Conservation (phyloP, 1,139 yeast species). For the Debaryomyces udenii region DNA sequence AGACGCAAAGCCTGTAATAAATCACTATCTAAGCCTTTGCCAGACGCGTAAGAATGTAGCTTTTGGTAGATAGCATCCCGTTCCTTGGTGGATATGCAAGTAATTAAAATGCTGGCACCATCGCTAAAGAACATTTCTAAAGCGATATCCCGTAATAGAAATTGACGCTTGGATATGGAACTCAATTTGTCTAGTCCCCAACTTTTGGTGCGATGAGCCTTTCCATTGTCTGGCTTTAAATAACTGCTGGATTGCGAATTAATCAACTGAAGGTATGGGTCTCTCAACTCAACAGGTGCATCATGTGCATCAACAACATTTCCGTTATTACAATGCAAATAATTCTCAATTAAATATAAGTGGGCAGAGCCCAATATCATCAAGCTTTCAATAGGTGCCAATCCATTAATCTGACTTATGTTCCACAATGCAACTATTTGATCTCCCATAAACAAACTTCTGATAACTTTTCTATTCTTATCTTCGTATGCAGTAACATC, state of each 20-base stretch:
- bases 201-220: slow-evolving; percentile 48
- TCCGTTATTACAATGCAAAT: slow-evolving; percentile 58
- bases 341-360: slow-evolving; percentile 69
- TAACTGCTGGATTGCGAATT: slow-evolving; percentile 36
- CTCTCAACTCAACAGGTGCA: slow-evolving; percentile 62
- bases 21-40: slow-evolving; percentile 53
- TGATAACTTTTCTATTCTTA: slow-evolving; percentile 69
- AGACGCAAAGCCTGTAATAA: slow-evolving; percentile 54
- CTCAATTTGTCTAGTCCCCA: slow-evolving; percentile 63
- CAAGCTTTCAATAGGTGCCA: slow-evolving; percentile 73
- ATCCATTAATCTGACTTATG: slow-evolving; percentile 70
- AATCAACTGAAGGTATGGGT: slow-evolving; percentile 65
- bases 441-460: slow-evolving; percentile 73
- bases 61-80: slow-evolving; percentile 59
- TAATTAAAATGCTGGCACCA: slow-evolving; percentile 67
- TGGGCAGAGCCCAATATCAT: slow-evolving; percentile 67
- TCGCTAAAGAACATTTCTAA: slow-evolving; percentile 73
- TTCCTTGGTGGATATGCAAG: slow-evolving; percentile 52
- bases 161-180: slow-evolving; percentile 71
- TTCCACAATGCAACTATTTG: slow-evolving; percentile 72
- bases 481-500: slow-evolving; percentile 54
- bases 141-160: slow-evolving; percentile 75
- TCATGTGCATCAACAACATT: slow-evolving; percentile 72
- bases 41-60: slow-evolving; percentile 49
- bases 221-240: slow-evolving; percentile 21